Base-by-base conservation (phyloP, 148 eudicot species). In the Cornus suecica region DNA sequence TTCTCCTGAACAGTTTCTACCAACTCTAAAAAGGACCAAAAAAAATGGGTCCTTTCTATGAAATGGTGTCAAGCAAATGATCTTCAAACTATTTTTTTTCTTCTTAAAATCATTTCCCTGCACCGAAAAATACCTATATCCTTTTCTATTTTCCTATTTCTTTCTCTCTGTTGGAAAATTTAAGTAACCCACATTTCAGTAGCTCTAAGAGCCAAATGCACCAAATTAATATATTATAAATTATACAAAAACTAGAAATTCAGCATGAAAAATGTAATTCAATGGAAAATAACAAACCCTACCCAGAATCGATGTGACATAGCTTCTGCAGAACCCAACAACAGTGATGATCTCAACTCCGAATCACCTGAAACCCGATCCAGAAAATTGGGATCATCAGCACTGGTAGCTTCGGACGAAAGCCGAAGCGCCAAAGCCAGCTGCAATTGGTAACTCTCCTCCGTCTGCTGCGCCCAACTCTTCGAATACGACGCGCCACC, bases 391-490 rank as follows among this genome's bases (percentile, higher is more conserved):
- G 93, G 88, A 83, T 86, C 91, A 80, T 86, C 86, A 61, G 88
- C 88, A 68, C 83, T 80, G 4, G 86, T 75, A 62, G 88, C 91
- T 76, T 90, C 91, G 8, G 83, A 32, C 27, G 88, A 79, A 27
- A 88, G 74, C 69, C 93, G 83, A 76, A 90, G 65, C 20, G 93
- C 93, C 80, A 90, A 74, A 20, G 93, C 89, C 75, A 86, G 80
- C 74, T 90, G 93, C 83, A 90, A 62, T 81, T 90, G 91, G 69
- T 90, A 90, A 77, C 93, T 83, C 83, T 90, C 93, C 78, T 90
- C 88, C 23, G 91, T 88, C 79, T 88, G 91, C 83, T 90, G 89
- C 74, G 93, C 91, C 91, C 91, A 90, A 70, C 91, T 90, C 78
- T 86, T 90, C 32, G 76, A 80, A 30, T 83, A 75, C 15, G 62